Conservation (phyloP, 2,329 filamentous ascomycete species). For the Ophiocordyceps unilateralis region DNA sequence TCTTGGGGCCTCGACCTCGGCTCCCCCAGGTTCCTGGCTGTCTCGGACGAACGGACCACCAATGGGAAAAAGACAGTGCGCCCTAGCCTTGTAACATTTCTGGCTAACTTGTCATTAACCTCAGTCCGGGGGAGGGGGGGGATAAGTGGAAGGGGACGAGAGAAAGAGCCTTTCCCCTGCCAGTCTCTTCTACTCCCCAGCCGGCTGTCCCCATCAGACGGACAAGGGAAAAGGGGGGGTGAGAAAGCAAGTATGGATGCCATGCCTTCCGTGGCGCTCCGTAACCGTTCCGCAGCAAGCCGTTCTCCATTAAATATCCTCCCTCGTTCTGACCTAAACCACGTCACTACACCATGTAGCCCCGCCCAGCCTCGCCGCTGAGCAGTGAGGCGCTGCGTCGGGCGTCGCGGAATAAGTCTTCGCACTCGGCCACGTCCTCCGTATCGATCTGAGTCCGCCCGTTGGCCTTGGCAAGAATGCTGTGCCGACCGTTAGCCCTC, state of each 20-base stretch:
- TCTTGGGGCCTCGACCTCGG: not conserved
- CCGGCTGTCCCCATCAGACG: not conserved
- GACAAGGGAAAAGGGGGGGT: too few species aligned
- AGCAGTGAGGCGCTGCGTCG: constrained; percentile 60
- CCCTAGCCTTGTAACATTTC: not conserved
- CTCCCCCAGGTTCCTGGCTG: constrained; percentile 5
- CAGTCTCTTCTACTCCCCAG: not conserved
- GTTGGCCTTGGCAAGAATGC: constrained; percentile 77
- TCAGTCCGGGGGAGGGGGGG: not conserved
- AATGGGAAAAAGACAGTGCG: not conserved
- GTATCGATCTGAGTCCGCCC: constrained; percentile 61
- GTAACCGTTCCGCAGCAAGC: not conserved
- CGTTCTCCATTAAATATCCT: too few species aligned
- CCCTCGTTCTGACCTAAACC: not conserved
- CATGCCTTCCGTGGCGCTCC: constrained; percentile 1
- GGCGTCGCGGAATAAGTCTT: constrained; percentile 71
- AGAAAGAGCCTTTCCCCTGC: not conserved
- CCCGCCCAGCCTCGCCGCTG: constrained; percentile 40
- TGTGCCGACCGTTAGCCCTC: constrained; percentile 11
- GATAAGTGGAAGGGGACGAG: not conserved
- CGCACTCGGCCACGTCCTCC: constrained; percentile 63
- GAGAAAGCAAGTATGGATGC: not conserved
- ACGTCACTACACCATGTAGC: constrained; percentile 46
- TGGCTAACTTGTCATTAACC: not conserved
- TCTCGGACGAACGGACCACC: constrained; percentile 3